phyloP scores from a whole-genome alignment of 148 eudicot genomes.

The Chenopodium formosanum region DNA sequence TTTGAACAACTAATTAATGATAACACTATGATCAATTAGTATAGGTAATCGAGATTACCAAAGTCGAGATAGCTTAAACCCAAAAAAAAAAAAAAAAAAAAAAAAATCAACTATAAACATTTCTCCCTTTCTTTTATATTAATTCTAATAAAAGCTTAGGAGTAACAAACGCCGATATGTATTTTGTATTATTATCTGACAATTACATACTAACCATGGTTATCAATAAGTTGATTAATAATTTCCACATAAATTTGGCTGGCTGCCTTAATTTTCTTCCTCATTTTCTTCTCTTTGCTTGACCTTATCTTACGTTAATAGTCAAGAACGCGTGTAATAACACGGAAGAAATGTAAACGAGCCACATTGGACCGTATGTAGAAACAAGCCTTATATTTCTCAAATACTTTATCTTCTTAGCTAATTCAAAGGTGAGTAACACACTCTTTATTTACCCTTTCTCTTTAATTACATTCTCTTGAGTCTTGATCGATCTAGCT shows the following conservation, averaged over 20 bases:
- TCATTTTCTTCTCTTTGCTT: not conserved
- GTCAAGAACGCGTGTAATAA: not conserved
- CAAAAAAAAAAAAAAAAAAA: no score
- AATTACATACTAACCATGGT: not conserved
- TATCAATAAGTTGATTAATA: not conserved
- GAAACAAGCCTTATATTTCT: not conserved
- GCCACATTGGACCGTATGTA: not conserved
- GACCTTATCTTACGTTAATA: not conserved
- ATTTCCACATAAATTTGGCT: slow-evolving; percentile 4
- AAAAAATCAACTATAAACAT: not conserved
- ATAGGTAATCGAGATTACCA: slow-evolving; percentile 6
- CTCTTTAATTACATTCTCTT: not conserved
- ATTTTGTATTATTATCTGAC: not conserved
- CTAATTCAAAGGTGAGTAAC: not conserved
- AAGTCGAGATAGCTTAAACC: not conserved
- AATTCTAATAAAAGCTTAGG: not conserved
- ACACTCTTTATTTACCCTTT: not conserved
- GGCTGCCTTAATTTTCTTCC: not conserved
- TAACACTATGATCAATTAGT: not conserved
- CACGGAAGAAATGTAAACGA: slow-evolving; percentile 1
- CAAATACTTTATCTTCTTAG: not conserved
- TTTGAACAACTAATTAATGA: not conserved
- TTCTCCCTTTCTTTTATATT: not conserved
- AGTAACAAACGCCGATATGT: not conserved
- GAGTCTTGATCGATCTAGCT: not conserved